Conservation (phyloP, 352 stramenopile genomes). For the Phytopythium helicoides region DNA sequence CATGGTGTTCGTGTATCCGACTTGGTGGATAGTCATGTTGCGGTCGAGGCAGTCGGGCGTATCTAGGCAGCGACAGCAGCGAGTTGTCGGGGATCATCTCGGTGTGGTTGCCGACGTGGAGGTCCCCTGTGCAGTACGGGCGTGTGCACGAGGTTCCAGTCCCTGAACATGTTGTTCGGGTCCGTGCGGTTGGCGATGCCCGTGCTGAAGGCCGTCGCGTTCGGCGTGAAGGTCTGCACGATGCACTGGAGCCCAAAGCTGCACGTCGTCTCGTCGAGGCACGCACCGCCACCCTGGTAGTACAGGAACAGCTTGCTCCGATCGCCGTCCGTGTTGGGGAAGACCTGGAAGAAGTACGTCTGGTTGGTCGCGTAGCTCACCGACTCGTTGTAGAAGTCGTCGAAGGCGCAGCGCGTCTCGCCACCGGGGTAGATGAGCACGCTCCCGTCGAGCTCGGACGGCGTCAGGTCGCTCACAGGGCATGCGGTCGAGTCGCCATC, state of each 20-base stretch:
- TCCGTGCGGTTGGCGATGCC: slow-evolving; percentile 40
- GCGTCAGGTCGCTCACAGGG: slow-evolving; percentile 25
- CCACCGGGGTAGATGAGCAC: slow-evolving; percentile 32
- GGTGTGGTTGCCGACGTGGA: slow-evolving; percentile 30
- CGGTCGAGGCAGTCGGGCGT: slow-evolving; percentile 15
- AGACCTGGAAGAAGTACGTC: slow-evolving; percentile 50
- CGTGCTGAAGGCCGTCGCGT: slow-evolving; percentile 18
- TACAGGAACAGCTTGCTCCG: slow-evolving; percentile 41
- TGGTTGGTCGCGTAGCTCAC: slow-evolving; percentile 11
- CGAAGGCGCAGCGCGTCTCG: slow-evolving; percentile 28
- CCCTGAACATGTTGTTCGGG: slow-evolving; percentile 33
- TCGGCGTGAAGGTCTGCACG: slow-evolving; percentile 28
- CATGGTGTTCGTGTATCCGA: slow-evolving; percentile 33
- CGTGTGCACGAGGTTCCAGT: slow-evolving; percentile 51
- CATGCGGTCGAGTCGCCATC: slow-evolving; percentile 9
- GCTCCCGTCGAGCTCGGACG: slow-evolving; percentile 25
- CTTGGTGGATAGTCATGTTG: slow-evolving; percentile 23
- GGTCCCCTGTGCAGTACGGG: slow-evolving; percentile 52
- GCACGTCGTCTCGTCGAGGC: slow-evolving; percentile 33
- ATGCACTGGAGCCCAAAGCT: slow-evolving; percentile 35
- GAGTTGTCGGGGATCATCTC: slow-evolving; percentile 4
- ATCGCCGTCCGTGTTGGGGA: slow-evolving; percentile 24
- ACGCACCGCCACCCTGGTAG: slow-evolving; percentile 39
- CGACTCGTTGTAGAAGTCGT: slow-evolving; percentile 20
- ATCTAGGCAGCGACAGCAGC: slow-evolving; percentile 18